A percentile compares a stretch with the other conserved stretches of the same genome.
These are phyloP conservation scores for Melampsora abietis-canadensis DNA, from an alignment of 1,284 basidiomycete species.

Conservation along the genomic window DNA sequence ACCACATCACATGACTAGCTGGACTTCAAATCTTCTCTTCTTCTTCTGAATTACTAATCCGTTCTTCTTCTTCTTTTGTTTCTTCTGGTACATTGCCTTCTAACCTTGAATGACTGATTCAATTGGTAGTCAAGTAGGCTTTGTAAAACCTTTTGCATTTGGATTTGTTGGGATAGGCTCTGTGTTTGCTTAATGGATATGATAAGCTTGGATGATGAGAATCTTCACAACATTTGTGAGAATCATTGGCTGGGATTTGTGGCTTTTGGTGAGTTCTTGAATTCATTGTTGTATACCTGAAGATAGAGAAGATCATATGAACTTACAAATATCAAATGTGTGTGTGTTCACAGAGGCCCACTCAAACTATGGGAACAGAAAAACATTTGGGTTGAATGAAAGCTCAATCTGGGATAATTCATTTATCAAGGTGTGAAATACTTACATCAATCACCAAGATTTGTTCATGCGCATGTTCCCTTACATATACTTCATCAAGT, in stretches of 20 bases:
- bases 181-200: constrained; percentile 69
- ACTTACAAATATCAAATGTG: constrained; percentile 70
- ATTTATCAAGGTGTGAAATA: neutral
- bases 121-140: constrained; percentile 64
- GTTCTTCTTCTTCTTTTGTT: constrained; percentile 39
- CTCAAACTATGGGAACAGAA: constrained; percentile 67
- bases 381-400: neutral
- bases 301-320: neutral
- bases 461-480: constrained; percentile 27
- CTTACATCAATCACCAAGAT: constrained; percentile 40
- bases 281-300: no score
- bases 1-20: constrained; percentile 82
- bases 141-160: constrained; percentile 77
- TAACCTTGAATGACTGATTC: constrained; percentile 11
- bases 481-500: constrained; percentile 10
- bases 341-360: constrained; percentile 84
- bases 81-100: constrained; percentile 5
- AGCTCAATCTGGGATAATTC: neutral
- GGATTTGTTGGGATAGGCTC: constrained; percentile 68
- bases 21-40: constrained; percentile 82
- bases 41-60: constrained; percentile 60
- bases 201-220: constrained; percentile 67
- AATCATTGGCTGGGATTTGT: constrained; percentile 24
- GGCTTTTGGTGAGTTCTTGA: neutral
- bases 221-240: constrained; percentile 70